Base-by-base conservation (phyloP, 345 rosid genomes). In the Psidium friedrichsthalianum region DNA sequence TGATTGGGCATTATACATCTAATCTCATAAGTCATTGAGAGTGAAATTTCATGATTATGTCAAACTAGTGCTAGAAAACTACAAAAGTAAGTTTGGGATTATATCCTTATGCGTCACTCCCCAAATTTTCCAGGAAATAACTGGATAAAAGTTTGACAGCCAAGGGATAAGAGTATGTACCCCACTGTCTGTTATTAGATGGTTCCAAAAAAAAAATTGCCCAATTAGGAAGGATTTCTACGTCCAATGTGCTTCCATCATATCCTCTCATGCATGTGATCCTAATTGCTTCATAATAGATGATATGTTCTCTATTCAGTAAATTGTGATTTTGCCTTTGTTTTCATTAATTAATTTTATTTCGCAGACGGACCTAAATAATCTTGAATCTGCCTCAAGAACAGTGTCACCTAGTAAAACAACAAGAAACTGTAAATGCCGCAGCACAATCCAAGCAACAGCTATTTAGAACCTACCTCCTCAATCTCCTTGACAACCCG, bases 401-500 rank as follows among this genome's bases (percentile, higher is more conserved):
- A 36, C 80, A 18, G 47, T 69, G 80, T 6, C 14, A 5, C 80
- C 80, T 12, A 69, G 80, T 69, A 69, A 69, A 64, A 20, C 44
- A 32, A 32, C 80, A 18, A 36, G 78, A 40, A 69, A 69, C 44
- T 69, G 80, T 69, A 69, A 69, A 69, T 69, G 80, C 47, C 47
- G 20, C 80, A 69, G 47, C 13, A 18, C 11, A 69, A 18, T 69
- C 47, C 24, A 69, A 69, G 52, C 52, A 51, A 36, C 80, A 69
- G 9, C 24, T 18, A 18, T 32, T 69, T 69, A 42, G 80, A 11
- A 86, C 82, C 42, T 44, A 95, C 99, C 99, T 97, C 99, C 92
- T 97, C 98, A 90, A 97, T 95, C 93, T 97, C 99, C 90, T 86
- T 90, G 86, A 90, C 69, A 84, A 97, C 95, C 78, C 92, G 91